Percentiles rank a stretch among this genome's conserved stretches.
phyloP scores from a whole-genome alignment of 176 grass and related monocot genomes.

The Cymbopogon citratus region DNA sequence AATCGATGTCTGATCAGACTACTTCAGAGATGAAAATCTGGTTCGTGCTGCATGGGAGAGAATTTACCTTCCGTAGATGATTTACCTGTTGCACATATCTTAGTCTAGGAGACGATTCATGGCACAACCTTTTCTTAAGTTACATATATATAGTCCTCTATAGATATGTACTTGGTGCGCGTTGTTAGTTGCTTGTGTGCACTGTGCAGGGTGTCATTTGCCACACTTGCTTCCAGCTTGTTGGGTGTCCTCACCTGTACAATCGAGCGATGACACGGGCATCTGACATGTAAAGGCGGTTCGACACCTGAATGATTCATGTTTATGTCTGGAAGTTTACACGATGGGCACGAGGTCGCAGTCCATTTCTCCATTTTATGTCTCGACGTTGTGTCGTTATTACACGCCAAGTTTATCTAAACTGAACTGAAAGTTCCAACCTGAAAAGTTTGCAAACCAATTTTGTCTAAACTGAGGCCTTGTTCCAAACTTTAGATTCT shows the following conservation, averaged over 20 bases:
- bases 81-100: neutral
- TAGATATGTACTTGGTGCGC: neutral
- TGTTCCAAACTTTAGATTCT: no score
- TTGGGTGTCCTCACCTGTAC: neutral
- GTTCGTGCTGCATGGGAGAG: neutral
- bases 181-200: neutral
- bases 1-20: neutral
- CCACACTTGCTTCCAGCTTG: neutral
- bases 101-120: constrained; percentile 2
- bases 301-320: neutral
- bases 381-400: no score
- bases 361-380: neutral
- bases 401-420: neutral
- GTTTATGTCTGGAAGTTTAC: neutral
- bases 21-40: neutral
- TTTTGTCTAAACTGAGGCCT: no score
- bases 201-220: neutral
- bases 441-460: no score
- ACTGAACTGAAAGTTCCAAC: neutral
- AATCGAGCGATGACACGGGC: neutral
- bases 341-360: neutral
- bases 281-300: neutral
- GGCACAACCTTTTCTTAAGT: neutral
- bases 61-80: neutral
- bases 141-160: neutral